Percentiles rank a stretch among this genome's conserved stretches.
Conservation (phyloP, 164 flowering plant genomes). For the Nymphaea colorata region DNA sequence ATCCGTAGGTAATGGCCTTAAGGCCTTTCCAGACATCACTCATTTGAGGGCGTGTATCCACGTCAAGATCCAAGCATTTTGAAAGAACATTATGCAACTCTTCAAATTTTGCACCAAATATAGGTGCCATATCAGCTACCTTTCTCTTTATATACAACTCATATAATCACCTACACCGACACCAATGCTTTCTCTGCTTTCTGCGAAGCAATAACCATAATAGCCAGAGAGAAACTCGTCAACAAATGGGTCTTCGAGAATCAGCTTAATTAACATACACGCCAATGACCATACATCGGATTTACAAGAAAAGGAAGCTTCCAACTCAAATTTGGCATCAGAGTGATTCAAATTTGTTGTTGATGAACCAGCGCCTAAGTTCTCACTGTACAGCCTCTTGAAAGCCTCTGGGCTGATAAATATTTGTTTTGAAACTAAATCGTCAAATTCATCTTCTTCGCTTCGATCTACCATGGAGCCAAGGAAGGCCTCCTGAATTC, state of each 20-base stretch:
- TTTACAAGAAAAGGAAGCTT: constrained; percentile 20
- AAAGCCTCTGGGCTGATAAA: constrained; percentile 65
- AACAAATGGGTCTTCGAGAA: constrained; percentile 30
- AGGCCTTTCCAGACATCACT: constrained; percentile 53
- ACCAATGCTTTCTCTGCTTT: constrained; percentile 14
- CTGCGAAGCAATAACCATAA: constrained; percentile 2
- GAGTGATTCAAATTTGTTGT: neutral
- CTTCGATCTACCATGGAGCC: neutral
- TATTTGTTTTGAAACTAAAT: constrained; percentile 15
- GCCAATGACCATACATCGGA: constrained; percentile 84
- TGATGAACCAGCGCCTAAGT: neutral
- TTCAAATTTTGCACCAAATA: constrained; percentile 9
- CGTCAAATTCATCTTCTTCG: constrained; percentile 8
- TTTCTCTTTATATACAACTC: neutral
- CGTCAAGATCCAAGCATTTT: constrained; percentile 45
- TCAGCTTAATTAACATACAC: constrained; percentile 39
- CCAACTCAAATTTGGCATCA: constrained; percentile 6
- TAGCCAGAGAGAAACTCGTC: constrained; percentile 21
- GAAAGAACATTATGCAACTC: constrained; percentile 27
- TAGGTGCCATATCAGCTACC: neutral
- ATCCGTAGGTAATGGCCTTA: constrained; percentile 31
- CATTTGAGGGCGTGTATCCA: constrained; percentile 36
- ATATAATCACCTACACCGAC: constrained; percentile 11
- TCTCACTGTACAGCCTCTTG: constrained; percentile 15
- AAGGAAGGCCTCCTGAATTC: constrained; percentile 20